These are phyloP conservation scores for Aspergillus pseudoterreus DNA, from an alignment of 2,329 filamentous ascomycete genomes.

Conservation along the genomic window DNA sequence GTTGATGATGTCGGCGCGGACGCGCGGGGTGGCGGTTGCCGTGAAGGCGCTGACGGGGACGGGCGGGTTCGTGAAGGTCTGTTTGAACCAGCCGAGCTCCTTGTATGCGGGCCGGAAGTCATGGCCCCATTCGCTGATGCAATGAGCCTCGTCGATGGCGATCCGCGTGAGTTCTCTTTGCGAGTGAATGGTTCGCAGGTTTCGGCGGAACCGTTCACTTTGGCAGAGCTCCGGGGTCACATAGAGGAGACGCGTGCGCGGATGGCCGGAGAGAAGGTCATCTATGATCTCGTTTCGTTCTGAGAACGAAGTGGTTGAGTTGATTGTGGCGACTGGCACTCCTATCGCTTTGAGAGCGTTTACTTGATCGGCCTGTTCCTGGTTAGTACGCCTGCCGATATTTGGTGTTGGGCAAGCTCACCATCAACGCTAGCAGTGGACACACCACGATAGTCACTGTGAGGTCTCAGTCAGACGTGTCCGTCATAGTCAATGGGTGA, in stretches of 20 bases:
- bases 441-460: constrained; percentile 86
- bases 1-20: constrained; percentile 76
- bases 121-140: constrained; percentile 97
- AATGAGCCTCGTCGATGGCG: constrained; percentile 92
- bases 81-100: constrained; percentile 74
- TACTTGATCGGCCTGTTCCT: constrained; percentile 78
- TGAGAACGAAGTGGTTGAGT: constrained; percentile 68
- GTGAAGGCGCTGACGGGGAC: constrained; percentile 92
- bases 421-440: constrained; percentile 85
- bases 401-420: constrained; percentile 31
- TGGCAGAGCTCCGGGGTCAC: constrained; percentile 90
- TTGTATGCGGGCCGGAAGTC: constrained; percentile 95
- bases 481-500: constrained; percentile 2
- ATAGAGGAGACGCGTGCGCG: constrained; percentile 77
- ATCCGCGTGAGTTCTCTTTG: constrained; percentile 84
- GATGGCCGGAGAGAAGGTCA: constrained; percentile 85
- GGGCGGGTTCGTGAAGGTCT: constrained; percentile 64
- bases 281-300: constrained; percentile 68
- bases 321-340: constrained; percentile 79
- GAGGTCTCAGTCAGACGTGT: constrained; percentile 7
- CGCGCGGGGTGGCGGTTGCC: constrained; percentile 78
- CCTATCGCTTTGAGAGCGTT: constrained; percentile 69
- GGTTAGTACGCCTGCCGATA: background rate
- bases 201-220: constrained; percentile 70
- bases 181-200: constrained; percentile 67